Evolutionary conservation across 352 stramenopile genomes (phyloP).

Genomic region (Hyaloperonospora brassicae): DNA sequence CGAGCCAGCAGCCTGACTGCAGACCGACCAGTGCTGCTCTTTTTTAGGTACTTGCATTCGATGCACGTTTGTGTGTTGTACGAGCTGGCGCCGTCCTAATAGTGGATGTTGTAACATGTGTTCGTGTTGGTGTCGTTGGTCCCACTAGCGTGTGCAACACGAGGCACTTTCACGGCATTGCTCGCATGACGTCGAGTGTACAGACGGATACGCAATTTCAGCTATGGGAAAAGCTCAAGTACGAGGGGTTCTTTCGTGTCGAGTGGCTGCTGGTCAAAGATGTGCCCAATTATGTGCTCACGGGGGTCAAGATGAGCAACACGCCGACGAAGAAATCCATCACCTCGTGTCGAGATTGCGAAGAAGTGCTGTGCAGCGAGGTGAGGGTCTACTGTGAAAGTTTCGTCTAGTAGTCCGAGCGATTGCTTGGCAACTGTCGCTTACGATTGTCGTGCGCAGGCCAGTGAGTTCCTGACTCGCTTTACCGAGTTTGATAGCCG

Average conservation of each 20-base stretch:
- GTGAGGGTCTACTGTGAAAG: constrained; percentile 13
- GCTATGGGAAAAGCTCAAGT: constrained; percentile 80
- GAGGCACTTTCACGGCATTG: constrained; percentile 71
- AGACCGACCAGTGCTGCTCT: constrained; percentile 58
- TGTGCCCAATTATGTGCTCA: constrained; percentile 75
- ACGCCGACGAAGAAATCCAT: constrained; percentile 76
- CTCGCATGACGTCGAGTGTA: constrained; percentile 66
- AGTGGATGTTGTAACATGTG: neutral
- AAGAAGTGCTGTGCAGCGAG: constrained; percentile 73
- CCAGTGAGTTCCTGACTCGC: constrained; percentile 53
- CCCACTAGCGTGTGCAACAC: constrained; percentile 51
- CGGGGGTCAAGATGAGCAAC: constrained; percentile 69
- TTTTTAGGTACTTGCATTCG: constrained; percentile 50
- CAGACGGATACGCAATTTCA: constrained; percentile 42
- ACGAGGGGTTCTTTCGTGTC: constrained; percentile 70
- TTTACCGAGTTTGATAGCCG: constrained; percentile 45
- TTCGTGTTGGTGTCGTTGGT: neutral
- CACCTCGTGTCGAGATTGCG: constrained; percentile 64
- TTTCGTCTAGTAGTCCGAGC: neutral
- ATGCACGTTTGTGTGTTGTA: too few species aligned
- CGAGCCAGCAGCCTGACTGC: constrained; percentile 50
- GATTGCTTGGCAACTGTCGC: neutral
- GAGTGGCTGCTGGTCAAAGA: constrained; percentile 82
- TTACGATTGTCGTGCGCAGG: constrained; percentile 21
- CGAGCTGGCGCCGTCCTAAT: neutral